Evolutionary conservation across 2,329 filamentous ascomycete genomes (phyloP).

Genomic region (Aspergillus ochraceoroseus): DNA sequence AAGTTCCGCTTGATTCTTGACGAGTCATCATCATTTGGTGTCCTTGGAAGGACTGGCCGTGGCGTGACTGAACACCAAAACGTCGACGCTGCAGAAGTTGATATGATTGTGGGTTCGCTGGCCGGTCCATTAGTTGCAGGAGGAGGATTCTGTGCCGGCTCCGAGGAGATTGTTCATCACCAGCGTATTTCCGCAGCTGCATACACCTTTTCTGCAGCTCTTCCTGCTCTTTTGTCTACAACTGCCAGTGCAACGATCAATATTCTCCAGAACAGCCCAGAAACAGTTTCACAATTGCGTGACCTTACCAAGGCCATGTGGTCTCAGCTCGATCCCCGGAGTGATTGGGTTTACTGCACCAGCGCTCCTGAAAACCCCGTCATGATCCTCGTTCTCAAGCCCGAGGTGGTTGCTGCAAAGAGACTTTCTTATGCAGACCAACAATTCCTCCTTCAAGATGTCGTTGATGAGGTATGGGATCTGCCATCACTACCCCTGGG

Average conservation of each 20-base stretch:
- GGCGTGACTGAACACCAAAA: conserved; percentile 95
- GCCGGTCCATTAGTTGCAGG: conserved; percentile 85
- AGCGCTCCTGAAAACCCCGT: conserved; percentile 82
- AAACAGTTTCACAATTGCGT: conserved; percentile 70
- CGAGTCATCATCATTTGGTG: conserved; percentile 95
- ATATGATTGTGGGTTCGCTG: conserved; percentile 95
- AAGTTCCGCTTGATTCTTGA: conserved; percentile 97
- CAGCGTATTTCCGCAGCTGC: conserved; percentile 88
- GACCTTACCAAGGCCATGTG: conserved; percentile 85
- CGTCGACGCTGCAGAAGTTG: conserved; percentile 84
- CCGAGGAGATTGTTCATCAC: conserved; percentile 87
- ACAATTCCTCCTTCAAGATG: conserved; percentile 77
- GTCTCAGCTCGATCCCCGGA: conserved; percentile 81
- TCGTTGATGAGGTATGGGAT: conserved; percentile 88
- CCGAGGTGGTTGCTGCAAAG: conserved; percentile 69
- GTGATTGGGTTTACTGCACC: conserved; percentile 83
- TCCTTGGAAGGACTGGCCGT: conserved; percentile 83
- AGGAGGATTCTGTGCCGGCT: conserved; percentile 92
- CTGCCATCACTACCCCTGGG: not conserved
- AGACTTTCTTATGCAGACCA: conserved; percentile 69
- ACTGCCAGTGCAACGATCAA: conserved; percentile 88
- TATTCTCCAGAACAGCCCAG: conserved; percentile 79
- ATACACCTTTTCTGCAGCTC: conserved; percentile 91
- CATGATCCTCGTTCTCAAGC: conserved; percentile 76
- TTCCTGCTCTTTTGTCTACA: conserved; percentile 91